Conservation (phyloP, 2,329 filamentous ascomycete genomes). For the Sphaerostilbella broomeana region DNA sequence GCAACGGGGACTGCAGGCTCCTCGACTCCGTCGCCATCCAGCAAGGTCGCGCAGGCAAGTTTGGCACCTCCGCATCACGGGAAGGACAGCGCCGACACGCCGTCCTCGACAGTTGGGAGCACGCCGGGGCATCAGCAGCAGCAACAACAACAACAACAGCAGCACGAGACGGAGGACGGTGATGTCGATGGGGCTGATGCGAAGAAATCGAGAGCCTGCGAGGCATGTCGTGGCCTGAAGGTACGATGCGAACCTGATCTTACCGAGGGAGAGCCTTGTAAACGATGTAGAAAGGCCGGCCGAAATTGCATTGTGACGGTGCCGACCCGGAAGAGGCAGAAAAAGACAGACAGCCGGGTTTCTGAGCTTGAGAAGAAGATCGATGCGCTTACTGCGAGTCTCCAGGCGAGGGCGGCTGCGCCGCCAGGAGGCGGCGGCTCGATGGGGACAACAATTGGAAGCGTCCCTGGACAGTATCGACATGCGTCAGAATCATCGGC, state of each 20-base stretch:
- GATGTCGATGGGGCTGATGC: slow-evolving; percentile 36
- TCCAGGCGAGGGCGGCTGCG: slow-evolving; percentile 50
- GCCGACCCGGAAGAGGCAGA: slow-evolving; percentile 71
- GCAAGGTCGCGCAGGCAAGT: slow-evolving; percentile 5
- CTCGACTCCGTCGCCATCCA: slow-evolving; percentile 16
- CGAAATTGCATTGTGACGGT: slow-evolving; percentile 70
- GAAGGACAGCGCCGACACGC: slow-evolving; percentile 19
- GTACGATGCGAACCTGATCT: slow-evolving; percentile 79
- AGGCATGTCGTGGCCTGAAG: slow-evolving; percentile 68
- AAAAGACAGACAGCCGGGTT: slow-evolving; percentile 85
- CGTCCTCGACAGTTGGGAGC: slow-evolving; percentile 13
- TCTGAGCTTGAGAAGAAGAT: slow-evolving; percentile 91
- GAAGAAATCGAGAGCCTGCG: slow-evolving; percentile 66
- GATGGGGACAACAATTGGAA: neutral
- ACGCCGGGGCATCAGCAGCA: slow-evolving; percentile 4
- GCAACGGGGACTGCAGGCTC: slow-evolving; percentile 8
- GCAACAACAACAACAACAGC: slow-evolving; percentile 15
- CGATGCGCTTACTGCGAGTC: slow-evolving; percentile 73
- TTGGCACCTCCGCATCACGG: slow-evolving; percentile 13
- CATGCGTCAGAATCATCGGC: slow-evolving; percentile 1
- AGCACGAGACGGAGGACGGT: slow-evolving; percentile 16
- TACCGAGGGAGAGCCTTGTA: slow-evolving; percentile 55
- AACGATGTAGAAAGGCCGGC: slow-evolving; percentile 74
- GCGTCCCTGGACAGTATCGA: neutral
- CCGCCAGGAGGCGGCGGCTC: neutral